Percentiles rank a stretch among this genome's conserved stretches.
phyloP scores from a whole-genome alignment of 225 moss, liverwort and hornwort species.

The Rhytidiadelphus loreus region DNA sequence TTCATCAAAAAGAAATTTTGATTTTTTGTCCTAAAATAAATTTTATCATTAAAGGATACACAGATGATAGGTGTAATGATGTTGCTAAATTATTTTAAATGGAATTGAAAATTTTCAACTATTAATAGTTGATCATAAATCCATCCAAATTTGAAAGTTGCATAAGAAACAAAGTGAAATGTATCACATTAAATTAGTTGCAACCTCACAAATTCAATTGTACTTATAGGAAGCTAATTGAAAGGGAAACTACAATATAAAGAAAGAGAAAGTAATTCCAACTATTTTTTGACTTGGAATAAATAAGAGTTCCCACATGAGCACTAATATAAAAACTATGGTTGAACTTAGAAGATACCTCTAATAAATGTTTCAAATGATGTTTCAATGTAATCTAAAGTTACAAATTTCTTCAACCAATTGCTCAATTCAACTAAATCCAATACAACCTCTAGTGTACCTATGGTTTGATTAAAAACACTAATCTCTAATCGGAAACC shows the following conservation, averaged over 20 bases:
- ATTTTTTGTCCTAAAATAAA: not conserved
- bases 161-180: not conserved
- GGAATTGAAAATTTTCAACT: not conserved
- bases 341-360: not conserved
- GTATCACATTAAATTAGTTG: not conserved
- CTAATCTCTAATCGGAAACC: accelerated
- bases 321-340: not conserved
- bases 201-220: not conserved
- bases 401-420: not conserved
- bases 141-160: not conserved
- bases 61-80: not conserved
- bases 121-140: not conserved
- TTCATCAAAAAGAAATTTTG: not conserved
- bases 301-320: not conserved
- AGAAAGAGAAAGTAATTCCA: not conserved
- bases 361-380: not conserved
- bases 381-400: not conserved
- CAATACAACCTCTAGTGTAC: accelerated
- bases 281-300: accelerated
- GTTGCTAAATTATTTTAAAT: not conserved
- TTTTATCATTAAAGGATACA: not conserved
- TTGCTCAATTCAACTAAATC: not conserved
- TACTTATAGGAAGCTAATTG: not conserved
- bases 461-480: not conserved
- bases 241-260: not conserved